Percentiles rank a stretch among this genome's conserved stretches.
Conservation (phyloP, 192 early-diverging fungal genomes). For the Entomortierella lignicola region DNA sequence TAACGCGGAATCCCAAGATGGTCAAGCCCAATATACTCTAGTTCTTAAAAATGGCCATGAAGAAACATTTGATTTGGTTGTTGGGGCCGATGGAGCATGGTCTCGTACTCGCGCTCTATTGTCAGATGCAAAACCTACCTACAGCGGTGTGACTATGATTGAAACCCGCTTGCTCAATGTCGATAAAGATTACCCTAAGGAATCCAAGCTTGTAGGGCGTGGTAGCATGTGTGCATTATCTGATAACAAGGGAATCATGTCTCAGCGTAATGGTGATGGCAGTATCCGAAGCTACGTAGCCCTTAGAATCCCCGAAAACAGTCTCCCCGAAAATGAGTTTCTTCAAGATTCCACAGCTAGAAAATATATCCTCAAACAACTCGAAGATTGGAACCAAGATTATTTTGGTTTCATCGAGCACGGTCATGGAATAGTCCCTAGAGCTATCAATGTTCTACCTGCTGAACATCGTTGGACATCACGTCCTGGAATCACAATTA, state of each 20-base stretch:
- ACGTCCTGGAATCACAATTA: constrained; percentile 45
- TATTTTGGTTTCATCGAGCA: constrained; percentile 8
- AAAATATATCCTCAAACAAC: constrained; percentile 12
- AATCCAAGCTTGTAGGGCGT: constrained; percentile 38
- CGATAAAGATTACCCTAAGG: constrained; percentile 35
- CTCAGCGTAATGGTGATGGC: constrained; percentile 49
- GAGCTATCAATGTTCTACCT: constrained; percentile 48
- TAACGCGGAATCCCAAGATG: neutral
- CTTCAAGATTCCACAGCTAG: neutral
- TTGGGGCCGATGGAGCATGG: too few species aligned
- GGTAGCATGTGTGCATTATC: constrained; percentile 53
- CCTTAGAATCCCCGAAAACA: constrained; percentile 41
- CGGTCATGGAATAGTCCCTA: constrained; percentile 12
- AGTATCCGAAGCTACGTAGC: constrained; percentile 46
- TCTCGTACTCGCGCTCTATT: too few species aligned
- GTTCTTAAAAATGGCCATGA: constrained; percentile 37
- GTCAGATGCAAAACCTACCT: constrained; percentile 31
- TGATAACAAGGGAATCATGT: constrained; percentile 42
- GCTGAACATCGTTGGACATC: constrained; percentile 33
- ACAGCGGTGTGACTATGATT: constrained; percentile 44
- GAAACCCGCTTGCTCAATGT: too few species aligned
- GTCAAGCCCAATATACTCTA: constrained; percentile 1
- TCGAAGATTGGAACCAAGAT: constrained; percentile 29
- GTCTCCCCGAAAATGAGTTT: constrained; percentile 22
- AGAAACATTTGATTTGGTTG: too few species aligned